Evolutionary conservation across 2,329 filamentous ascomycete genomes (phyloP).

Genomic region (Neurospora sp.): DNA sequence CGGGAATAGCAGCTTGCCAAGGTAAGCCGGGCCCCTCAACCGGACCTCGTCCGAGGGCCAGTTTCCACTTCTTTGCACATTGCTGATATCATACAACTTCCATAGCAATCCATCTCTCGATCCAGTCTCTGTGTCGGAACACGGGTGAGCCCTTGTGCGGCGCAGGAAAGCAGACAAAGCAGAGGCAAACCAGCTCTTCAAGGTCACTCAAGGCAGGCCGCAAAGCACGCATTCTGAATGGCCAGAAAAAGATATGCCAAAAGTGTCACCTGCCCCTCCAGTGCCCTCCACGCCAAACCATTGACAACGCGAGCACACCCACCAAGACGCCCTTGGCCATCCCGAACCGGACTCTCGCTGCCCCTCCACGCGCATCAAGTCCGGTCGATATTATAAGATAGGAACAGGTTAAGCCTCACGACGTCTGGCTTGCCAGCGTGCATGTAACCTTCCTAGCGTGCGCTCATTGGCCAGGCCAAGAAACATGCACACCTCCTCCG

Average conservation of each 20-base stretch:
- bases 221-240: slow-evolving; percentile 9
- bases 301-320: not conserved
- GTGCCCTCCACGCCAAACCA: not conserved
- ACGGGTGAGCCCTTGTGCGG: not conserved
- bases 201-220: not conserved
- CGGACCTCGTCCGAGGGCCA: not conserved
- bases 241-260: slow-evolving; percentile 7
- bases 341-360: slow-evolving; percentile 5
- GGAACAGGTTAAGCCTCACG: not conserved
- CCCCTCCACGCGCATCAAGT: slow-evolving; percentile 13
- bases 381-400: slow-evolving; percentile 1
- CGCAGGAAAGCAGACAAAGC: not conserved
- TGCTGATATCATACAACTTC: not conserved
- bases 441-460: not conserved
- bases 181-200: not conserved
- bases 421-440: not conserved
- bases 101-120: not conserved
- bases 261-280: slow-evolving; percentile 16
- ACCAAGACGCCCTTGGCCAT: not conserved
- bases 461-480: not conserved
- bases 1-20: not conserved
- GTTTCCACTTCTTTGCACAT: not conserved
- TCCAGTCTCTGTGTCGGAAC: not conserved
- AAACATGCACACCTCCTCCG: not conserved
- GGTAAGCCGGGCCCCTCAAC: not conserved